These are phyloP conservation scores for Pisolithus tinctorius DNA, from an alignment of 768 basidiomycete genomes.

Conservation along the genomic window DNA sequence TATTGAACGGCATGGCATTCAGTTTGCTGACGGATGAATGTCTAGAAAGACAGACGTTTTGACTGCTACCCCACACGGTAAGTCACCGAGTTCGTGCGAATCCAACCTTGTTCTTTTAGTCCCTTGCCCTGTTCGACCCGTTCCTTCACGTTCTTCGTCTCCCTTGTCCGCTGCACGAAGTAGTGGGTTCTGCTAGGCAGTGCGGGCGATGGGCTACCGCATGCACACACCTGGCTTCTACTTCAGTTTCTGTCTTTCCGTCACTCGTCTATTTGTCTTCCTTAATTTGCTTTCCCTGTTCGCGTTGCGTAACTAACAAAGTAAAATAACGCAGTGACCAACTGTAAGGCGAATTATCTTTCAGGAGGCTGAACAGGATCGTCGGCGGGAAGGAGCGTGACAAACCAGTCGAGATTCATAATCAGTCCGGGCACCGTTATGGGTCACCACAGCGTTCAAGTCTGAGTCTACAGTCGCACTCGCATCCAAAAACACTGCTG, in stretches of 20 bases:
- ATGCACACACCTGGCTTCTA: no score
- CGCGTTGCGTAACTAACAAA: conserved; percentile 2
- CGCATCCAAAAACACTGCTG: no score
- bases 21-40: conserved; percentile 40
- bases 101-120: no score
- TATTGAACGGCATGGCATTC: conserved; percentile 37
- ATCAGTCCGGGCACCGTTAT: no score
- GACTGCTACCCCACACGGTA: conserved; percentile 84
- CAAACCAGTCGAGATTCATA: conserved; percentile 62
- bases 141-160: not conserved
- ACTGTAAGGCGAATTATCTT: conserved; percentile 68
- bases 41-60: conserved; percentile 46
- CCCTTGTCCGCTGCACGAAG: not conserved
- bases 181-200: conserved; percentile 8
- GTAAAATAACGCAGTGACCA: conserved; percentile 46
- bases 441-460: no score
- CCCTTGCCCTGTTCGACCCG: conserved; percentile 11
- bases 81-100: no score
- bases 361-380: conserved; percentile 48
- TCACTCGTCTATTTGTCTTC: not conserved
- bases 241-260: no score
- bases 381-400: conserved; percentile 40
- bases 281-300: not conserved
- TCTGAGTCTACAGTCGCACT: no score
- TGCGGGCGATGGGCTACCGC: no score